These are phyloP conservation scores for Dendrobium nobile DNA, from an alignment of 106 monocot genomes.

Conservation along the genomic window DNA sequence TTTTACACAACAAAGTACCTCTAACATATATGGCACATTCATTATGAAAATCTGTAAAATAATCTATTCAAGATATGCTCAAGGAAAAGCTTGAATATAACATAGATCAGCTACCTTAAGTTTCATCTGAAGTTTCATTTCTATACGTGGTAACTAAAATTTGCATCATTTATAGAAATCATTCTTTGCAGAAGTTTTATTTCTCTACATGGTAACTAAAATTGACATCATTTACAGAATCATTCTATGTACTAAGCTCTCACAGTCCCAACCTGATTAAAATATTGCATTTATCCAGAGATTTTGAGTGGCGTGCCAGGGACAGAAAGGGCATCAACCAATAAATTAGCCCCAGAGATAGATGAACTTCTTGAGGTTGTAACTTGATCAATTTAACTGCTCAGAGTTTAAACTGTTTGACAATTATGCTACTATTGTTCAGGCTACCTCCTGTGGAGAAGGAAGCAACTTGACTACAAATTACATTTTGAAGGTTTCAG, in stretches of 20 bases:
- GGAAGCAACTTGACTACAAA: conserved; percentile 29
- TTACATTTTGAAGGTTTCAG: conserved; percentile 38
- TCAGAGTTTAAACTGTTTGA: not conserved
- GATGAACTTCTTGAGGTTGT: conserved; percentile 28
- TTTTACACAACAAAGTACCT: not conserved
- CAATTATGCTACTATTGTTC: not conserved
- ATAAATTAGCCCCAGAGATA: conserved; percentile 27
- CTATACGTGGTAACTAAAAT: not conserved
- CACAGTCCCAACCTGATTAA: not conserved
- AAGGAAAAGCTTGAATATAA: not conserved
- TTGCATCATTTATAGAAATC: not conserved
- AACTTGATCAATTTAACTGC: not conserved
- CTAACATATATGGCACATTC: not conserved
- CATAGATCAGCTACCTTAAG: not conserved
- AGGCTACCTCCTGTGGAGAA: conserved; percentile 27
- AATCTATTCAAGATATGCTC: not conserved
- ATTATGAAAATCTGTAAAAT: not conserved
- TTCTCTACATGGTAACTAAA: not conserved
- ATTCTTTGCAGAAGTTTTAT: not conserved
- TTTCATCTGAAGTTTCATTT: not conserved
- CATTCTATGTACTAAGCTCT: not conserved
- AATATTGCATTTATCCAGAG: conserved; percentile 13
- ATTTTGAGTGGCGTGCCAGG: conserved; percentile 20
- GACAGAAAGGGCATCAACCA: conserved; percentile 16
- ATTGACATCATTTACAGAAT: not conserved